Base-by-base conservation (phyloP, 108 stramenopile species). In the Ochromonas danica region DNA sequence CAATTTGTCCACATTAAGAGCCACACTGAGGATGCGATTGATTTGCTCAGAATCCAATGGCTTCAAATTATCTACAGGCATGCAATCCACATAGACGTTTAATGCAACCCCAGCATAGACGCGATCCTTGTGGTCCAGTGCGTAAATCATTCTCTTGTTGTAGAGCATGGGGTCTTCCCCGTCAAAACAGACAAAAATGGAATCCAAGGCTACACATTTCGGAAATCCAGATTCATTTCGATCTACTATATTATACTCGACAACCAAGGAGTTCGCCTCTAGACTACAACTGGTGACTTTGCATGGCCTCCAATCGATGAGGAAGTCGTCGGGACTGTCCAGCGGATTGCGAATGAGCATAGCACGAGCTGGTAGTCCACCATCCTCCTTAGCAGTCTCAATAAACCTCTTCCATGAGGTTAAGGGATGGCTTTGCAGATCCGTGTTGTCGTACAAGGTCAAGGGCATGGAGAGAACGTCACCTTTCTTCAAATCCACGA, bases 131-230 rank as follows among this genome's bases (percentile, higher is more conserved):
- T 57, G 6, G 42, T 17, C 33, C 33, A 71, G 36, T 81, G 83
- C 75, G 77, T 83, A 14, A 62, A 39, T 25, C 10, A 60, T 40
- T 22, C 78, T 28, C 75, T 77, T 35, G 79, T 82, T 1, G 78
- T 83, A 61, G 79, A 84, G 42, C 81, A 78, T 62, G n/a, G 85
- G 85, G 10, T 85, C 83, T 40, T 85, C 85, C 1, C 86, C 87
- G 10, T 71, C 61, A 70, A 90, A 84, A 70, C 80, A 88, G 28
- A 90, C 51, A 75, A 14, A 75, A 27, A 75, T 75, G 3, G 45
- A 27, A 14, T 75, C 45, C 51, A 75, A 36, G 6, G 6, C 36
- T 14, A 70, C 36, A n/a, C n/a, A n/a, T n/a, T n/a, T n/a, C n/a
- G n/a, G n/a, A 22, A 57, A 57, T 22, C 17, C 22, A 35, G 17